Evolutionary conservation across 2,329 filamentous ascomycete genomes (phyloP).

Genomic region (Fusarium caatingaense): DNA sequence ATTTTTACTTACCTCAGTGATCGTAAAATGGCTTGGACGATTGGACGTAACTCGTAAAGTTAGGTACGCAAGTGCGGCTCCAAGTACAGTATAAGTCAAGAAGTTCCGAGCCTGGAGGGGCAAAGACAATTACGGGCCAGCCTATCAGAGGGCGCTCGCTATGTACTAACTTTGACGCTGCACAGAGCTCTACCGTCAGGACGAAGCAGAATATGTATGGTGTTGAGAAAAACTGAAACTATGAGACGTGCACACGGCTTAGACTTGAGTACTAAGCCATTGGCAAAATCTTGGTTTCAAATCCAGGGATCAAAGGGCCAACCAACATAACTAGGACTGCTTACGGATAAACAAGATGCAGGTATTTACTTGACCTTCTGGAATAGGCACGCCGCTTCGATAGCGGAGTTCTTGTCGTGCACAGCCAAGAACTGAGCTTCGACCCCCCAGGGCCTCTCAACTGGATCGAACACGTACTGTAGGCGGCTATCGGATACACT

Average conservation of each 20-base stretch:
- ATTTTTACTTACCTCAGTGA: not conserved
- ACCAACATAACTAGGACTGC: not conserved
- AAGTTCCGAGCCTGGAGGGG: not conserved
- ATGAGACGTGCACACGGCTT: not conserved
- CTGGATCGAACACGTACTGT: not conserved
- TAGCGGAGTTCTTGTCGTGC: slow-evolving; percentile 23
- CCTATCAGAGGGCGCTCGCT: slow-evolving; percentile 17
- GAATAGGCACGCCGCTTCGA: slow-evolving; percentile 28
- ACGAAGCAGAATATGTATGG: not conserved
- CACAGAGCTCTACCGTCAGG: not conserved
- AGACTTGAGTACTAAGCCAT: slow-evolving; percentile 4
- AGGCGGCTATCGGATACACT: not conserved
- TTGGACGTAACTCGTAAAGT: not conserved
- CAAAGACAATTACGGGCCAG: slow-evolving; percentile 15
- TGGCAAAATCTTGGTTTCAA: not conserved
- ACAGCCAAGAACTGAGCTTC: slow-evolving; percentile 1
- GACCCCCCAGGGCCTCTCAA: not conserved
- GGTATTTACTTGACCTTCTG: slow-evolving; percentile 24
- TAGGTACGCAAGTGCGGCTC: not conserved
- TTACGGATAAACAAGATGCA: not conserved
- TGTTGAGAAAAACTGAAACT: slow-evolving; percentile 4
- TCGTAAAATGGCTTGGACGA: not conserved
- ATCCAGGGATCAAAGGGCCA: not conserved
- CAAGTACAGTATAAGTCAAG: not conserved
- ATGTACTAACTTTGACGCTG: not conserved